Evolutionary conservation across 495 filamentous ascomycete species (phyloP), one percentile per base, ranked within the genome.

Genomic region (Hyaloscypha bicolor): DNA sequence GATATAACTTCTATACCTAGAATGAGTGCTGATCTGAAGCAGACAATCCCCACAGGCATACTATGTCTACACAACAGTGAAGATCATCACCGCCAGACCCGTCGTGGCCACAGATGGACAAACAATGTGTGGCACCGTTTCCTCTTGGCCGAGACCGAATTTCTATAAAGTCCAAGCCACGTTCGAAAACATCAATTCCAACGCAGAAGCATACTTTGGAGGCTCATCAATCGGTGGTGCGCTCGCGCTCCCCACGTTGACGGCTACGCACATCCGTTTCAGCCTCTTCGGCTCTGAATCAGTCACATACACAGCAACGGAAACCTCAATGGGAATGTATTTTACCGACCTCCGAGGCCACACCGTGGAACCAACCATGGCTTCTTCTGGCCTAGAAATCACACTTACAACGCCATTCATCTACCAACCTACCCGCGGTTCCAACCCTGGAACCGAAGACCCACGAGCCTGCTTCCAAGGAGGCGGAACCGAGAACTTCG

Each of bases 21-120:
- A 9, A 35, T 21, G 35, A 37, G 5, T 25, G 29, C 29, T 29
- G 9, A 25, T 37, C 45, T 57, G 22, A 52, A 29, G 1, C 51
- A 71, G 68, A 33, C 64, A 63, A 71, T 72, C 67, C 9, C 70
- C 70, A 2, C 55, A 53, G n/a, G 70, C 70, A 3, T 72, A 69
- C 52, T 69, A 65, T 25, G 70, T 72, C 4, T 72, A 72, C 33
- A 63, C n/a, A 14, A 65, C 70, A 6, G 39, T 72, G 4, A 69
- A 62, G 33, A 65, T 72, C 48, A 68, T 72, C 55, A 66, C 64
- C n/a, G 70, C 64, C 1, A 35, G 21, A 19, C 25, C 63, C 14
- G 51, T 71, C 6, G 58, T 58, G 11, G 63, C 33, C 31, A 51
- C 11, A 6, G n/a, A 35, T 51, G 64, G 63, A 0, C 35, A 69